These are phyloP conservation scores for Neurospora sp. DNA, from an alignment of 495 filamentous ascomycete genomes.

Conservation along the genomic window DNA sequence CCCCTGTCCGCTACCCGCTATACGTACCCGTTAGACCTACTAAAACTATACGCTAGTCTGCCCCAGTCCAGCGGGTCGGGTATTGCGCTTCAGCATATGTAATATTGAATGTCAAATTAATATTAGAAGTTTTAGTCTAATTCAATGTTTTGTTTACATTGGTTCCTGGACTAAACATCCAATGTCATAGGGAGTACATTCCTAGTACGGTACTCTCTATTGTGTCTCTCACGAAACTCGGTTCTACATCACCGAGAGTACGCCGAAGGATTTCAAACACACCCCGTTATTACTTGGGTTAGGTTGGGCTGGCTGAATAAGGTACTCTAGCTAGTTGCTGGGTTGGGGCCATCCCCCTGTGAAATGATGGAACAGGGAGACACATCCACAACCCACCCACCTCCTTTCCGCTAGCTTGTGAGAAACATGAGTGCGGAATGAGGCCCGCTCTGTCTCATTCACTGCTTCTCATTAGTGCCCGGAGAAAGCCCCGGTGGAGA, in stretches of 20 bases:
- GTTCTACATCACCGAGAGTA: background rate
- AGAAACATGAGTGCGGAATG: background rate
- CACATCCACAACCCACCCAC: background rate
- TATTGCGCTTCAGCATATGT: too few species aligned
- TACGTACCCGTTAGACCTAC: too few species aligned
- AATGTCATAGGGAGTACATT: too few species aligned
- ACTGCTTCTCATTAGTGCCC: background rate
- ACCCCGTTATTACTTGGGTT: background rate
- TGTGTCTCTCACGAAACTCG: background rate
- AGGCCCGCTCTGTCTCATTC: background rate
- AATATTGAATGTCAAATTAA: too few species aligned
- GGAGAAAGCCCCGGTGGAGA: background rate
- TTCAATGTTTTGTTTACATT: too few species aligned
- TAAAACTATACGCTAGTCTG: too few species aligned
- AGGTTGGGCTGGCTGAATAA: background rate
- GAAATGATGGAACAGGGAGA: background rate
- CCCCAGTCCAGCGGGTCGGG: too few species aligned
- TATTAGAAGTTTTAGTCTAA: too few species aligned
- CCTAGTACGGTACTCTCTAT: background rate
- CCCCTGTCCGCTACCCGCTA: too few species aligned
- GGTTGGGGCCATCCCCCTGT: background rate
- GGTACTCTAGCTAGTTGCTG: background rate
- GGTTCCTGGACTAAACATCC: too few species aligned
- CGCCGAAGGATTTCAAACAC: background rate
- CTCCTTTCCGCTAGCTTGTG: background rate